Base-by-base conservation (phyloP, 352 stramenopile genomes). In the Phytophthora citricola region DNA sequence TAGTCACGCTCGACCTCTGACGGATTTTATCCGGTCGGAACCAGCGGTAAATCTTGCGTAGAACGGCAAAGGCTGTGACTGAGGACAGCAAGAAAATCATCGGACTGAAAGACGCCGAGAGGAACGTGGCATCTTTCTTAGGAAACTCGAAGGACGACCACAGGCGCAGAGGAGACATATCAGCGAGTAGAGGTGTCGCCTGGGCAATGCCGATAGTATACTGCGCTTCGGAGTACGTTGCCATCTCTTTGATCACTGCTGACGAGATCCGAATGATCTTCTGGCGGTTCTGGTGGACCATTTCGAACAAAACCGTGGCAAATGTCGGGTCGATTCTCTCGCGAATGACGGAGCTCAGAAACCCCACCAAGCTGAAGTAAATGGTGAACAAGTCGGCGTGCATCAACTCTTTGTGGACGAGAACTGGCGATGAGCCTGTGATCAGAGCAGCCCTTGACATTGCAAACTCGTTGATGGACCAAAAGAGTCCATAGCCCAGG, bases 401-500 rank as follows among this genome's bases (percentile, higher is more conserved):
- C 55, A 80, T 70, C 41, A 77, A 32, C 15, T 64, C 57, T 11
- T 59, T 43, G 41, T 80, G 70, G 11, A 66, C 64, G 5, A 39
- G 34, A 3, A 75, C 47, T 27, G 41, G 44, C 0, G 46, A 6
- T 4, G 67, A 36, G 1, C 56, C 51, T 0, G 55, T 22, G 4
- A 72, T 29, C 3, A 50, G 14, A 4, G 68, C 54, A 11, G 71
- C 58, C 14, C 54, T 69, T 4, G 50, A 50, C 46, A 80, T 48
- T 26, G 55, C 63, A 24, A 78, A 80, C 20, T 77, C 71, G 20
- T 56, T 64, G 8, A 83, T 40, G 0, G 68, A 54, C 75, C 75
- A 83, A 41, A 78, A 80, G 38, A 55, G 27, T 71, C 56, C 0
- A 74, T 11, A 20, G 52, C 38, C 71, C 75, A 83, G 1, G 68